phyloP scores from a whole-genome alignment of 257 asterid genomes.

The Petrea volubilis region DNA sequence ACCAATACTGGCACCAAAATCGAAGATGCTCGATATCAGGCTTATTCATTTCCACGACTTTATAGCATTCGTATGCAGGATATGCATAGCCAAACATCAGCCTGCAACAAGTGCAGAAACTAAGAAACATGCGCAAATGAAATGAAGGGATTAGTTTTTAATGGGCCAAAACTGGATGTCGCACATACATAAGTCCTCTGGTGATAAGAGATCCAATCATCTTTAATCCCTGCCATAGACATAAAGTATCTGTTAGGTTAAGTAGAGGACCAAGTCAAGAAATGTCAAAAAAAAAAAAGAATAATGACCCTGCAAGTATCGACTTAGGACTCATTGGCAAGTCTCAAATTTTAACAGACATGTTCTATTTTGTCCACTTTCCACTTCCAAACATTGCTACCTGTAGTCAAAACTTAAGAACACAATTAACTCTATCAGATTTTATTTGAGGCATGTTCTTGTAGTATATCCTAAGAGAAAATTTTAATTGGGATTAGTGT shows the following conservation, averaged over 20 bases:
- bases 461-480: neutral
- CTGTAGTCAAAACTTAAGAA: neutral
- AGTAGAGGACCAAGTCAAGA: neutral
- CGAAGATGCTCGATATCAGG: slow-evolving; percentile 87
- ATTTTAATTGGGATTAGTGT: neutral
- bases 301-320: neutral
- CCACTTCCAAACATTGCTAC: slow-evolving; percentile 8
- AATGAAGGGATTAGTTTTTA: neutral
- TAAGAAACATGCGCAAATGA: slow-evolving; percentile 18
- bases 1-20: slow-evolving; percentile 99
- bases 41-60: slow-evolving; percentile 85
- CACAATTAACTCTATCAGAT: neutral
- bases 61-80: slow-evolving; percentile 90
- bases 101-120: slow-evolving; percentile 45
- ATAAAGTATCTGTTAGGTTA: slow-evolving; percentile 15
- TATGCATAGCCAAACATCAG: slow-evolving; percentile 85
- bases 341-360: neutral
- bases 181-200: slow-evolving; percentile 76
- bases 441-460: neutral
- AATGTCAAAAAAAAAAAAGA: neutral
- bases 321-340: neutral
- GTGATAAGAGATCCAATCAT: slow-evolving; percentile 91
- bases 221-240: slow-evolving; percentile 56
- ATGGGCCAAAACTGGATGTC: neutral
- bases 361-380: neutral